These are phyloP conservation scores for Ormosia emarginata DNA, from an alignment of 306 rosid species.

Conservation along the genomic window DNA sequence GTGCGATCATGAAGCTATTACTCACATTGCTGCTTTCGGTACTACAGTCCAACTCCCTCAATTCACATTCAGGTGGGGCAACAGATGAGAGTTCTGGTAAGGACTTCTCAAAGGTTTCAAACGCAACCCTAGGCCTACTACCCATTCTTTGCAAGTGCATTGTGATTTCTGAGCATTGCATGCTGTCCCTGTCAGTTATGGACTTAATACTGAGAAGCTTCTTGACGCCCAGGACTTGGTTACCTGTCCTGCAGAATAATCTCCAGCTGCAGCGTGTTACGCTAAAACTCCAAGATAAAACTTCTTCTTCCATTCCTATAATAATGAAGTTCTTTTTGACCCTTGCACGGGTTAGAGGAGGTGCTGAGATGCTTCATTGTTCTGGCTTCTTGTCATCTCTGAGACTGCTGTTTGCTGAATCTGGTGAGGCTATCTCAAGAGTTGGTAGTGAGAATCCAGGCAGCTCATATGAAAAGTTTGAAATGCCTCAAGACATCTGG, in stretches of 20 bases:
- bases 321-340: slow-evolving; percentile 83
- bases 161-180: slow-evolving; percentile 56
- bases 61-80: slow-evolving; percentile 35
- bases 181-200: slow-evolving; percentile 62
- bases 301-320: slow-evolving; percentile 46
- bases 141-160: slow-evolving; percentile 77
- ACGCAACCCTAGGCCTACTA: slow-evolving; percentile 61
- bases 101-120: slow-evolving; percentile 64
- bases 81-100: slow-evolving; percentile 38
- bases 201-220: slow-evolving; percentile 70
- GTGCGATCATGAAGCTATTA: slow-evolving; percentile 47
- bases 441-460: slow-evolving; percentile 31
- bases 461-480: slow-evolving; percentile 41
- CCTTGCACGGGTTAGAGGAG: slow-evolving; percentile 77
- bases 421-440: slow-evolving; percentile 35
- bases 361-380: slow-evolving; percentile 82
- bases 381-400: slow-evolving; percentile 73
- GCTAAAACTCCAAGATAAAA: slow-evolving; percentile 72
- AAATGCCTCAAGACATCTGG: slow-evolving; percentile 72
- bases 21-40: slow-evolving; percentile 71
- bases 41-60: slow-evolving; percentile 49
- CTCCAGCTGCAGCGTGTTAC: slow-evolving; percentile 64
- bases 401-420: slow-evolving; percentile 58
- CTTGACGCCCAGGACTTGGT: slow-evolving; percentile 76
- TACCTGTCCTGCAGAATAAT: slow-evolving; percentile 70